Evolutionary conservation across 202 grass and related monocot genomes (phyloP).

Genomic region (Digitaria exilis): DNA sequence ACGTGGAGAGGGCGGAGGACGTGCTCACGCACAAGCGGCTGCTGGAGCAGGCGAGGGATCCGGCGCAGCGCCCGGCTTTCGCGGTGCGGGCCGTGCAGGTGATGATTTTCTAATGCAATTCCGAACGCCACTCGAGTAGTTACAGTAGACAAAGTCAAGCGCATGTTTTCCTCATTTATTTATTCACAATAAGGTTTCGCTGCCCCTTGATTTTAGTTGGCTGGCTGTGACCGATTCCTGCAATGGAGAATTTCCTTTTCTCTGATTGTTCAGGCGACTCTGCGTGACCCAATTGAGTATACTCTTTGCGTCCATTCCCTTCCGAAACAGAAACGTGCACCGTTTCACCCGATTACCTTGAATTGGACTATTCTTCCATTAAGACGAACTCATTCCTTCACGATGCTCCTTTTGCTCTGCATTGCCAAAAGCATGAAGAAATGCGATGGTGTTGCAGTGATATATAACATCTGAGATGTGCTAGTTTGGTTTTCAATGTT

Average conservation of each 20-base stretch:
- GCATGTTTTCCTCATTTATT: not conserved
- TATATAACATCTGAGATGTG: not conserved
- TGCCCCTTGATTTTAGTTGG: conserved; percentile 19
- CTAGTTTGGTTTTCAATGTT: not conserved
- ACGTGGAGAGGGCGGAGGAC: conserved; percentile 92
- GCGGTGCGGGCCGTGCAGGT: conserved; percentile 78
- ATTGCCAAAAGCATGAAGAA: conserved; percentile 4
- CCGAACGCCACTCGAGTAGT: not conserved
- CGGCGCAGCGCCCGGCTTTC: conserved; percentile 64
- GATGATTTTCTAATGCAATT: conserved; percentile 24
- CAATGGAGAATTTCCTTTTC: conserved; percentile 8
- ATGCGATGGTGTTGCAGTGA: not conserved
- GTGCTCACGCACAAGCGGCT: conserved; percentile 82
- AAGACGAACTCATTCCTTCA: conserved; percentile 6
- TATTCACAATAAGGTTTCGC: conserved; percentile 10
- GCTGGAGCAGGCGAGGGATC: conserved; percentile 71
- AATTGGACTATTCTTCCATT: not conserved
- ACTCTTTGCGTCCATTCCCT: not conserved
- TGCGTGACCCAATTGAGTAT: not conserved
- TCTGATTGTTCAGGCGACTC: conserved; percentile 12
- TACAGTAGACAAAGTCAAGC: conserved; percentile 3
- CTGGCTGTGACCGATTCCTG: not conserved
- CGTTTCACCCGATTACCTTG: not conserved
- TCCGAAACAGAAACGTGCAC: not conserved
- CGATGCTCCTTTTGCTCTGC: not conserved